phyloP scores from a whole-genome alignment of 2,329 filamentous ascomycete species.

The Claviceps arundinis region DNA sequence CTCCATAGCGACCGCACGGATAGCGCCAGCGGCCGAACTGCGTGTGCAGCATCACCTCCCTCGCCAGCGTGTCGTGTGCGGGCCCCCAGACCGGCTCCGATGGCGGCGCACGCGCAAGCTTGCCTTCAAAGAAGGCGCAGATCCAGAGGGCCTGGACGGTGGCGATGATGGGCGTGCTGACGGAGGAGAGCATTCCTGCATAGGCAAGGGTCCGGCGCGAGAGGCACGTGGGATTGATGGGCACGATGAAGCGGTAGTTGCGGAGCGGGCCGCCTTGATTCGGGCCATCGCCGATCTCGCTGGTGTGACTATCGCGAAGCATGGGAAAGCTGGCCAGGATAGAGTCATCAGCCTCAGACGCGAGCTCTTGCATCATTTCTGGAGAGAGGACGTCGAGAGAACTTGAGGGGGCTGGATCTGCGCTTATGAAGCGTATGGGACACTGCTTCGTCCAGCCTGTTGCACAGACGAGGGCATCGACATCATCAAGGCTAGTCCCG shows the following conservation, averaged over 20 bases:
- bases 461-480: slow-evolving; percentile 34
- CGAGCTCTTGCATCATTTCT: not conserved
- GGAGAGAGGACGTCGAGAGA: not conserved
- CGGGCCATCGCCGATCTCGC: not conserved
- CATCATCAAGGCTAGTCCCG: slow-evolving; percentile 22
- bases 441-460: slow-evolving; percentile 39
- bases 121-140: slow-evolving; percentile 1
- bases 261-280: not conserved
- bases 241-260: slow-evolving; percentile 3
- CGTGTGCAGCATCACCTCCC: slow-evolving; percentile 48
- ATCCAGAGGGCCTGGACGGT: slow-evolving; percentile 3
- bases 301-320: not conserved
- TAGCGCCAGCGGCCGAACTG: slow-evolving; percentile 61
- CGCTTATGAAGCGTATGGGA: slow-evolving; percentile 26
- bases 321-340: slow-evolving; percentile 1
- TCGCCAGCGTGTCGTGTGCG: slow-evolving; percentile 25
- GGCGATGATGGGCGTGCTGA: not conserved
- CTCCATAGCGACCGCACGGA: slow-evolving; percentile 46
- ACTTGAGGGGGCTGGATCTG: not conserved
- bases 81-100: not conserved
- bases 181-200: not conserved
- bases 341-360: not conserved
- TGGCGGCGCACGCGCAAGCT: not conserved
- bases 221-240: not conserved
- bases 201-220: not conserved